phyloP scores from a whole-genome alignment of 768 basidiomycete species.

The Xerocomellus intermedius region DNA sequence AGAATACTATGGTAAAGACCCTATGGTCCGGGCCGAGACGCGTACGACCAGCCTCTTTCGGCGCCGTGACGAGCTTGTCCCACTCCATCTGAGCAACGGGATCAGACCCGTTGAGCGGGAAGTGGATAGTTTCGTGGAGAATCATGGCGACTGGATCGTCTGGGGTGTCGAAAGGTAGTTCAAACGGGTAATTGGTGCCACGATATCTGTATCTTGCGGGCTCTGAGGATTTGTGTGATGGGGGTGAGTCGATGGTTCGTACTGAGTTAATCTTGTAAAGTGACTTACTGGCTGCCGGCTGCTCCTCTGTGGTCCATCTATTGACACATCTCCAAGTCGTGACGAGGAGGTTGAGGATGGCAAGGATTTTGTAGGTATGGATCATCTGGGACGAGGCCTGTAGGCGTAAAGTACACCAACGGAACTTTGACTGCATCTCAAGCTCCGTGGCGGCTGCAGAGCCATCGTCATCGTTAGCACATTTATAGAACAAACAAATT shows the following conservation, averaged over 20 bases:
- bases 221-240: neutral
- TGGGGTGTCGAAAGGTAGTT: conserved; percentile 1
- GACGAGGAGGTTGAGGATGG: neutral
- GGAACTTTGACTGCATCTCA: neutral
- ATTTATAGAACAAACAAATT: neutral
- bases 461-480: neutral
- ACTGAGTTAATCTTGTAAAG: neutral
- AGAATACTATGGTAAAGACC: conserved; percentile 9
- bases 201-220: conserved; percentile 6
- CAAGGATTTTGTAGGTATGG: neutral
- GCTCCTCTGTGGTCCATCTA: neutral
- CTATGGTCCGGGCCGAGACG: conserved; percentile 16
- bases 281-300: neutral
- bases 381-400: neutral
- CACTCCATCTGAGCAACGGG: conserved; percentile 6
- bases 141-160: conserved; percentile 10
- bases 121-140: conserved; percentile 12
- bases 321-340: neutral
- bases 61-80: conserved; percentile 8
- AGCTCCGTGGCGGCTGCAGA: neutral
- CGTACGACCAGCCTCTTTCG: conserved; percentile 5
- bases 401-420: too few relatives aligned
- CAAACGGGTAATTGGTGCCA: conserved; percentile 8
- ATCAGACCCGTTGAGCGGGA: conserved; percentile 7
- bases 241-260: neutral